Percentiles rank a stretch among this genome's conserved stretches.
Evolutionary conservation across 2,329 filamentous ascomycete species (phyloP).

Genomic region (Fusarium phyllophilum): DNA sequence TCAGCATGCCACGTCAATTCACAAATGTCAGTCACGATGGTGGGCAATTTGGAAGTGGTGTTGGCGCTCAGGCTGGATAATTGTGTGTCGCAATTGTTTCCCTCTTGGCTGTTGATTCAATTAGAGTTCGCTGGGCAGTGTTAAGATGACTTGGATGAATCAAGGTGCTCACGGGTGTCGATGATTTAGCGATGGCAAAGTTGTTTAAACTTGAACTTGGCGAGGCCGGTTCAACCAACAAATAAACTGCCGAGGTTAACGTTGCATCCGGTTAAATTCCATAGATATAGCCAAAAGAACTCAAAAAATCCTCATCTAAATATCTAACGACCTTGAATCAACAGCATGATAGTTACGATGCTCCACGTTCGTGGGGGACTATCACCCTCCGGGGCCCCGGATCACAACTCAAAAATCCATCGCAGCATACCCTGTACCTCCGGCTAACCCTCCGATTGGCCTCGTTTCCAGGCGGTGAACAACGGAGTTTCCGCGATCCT

Average conservation of each 20-base stretch:
- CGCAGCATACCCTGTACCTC: neutral
- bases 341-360: neutral
- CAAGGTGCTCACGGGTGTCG: too few species aligned
- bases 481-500: constrained; percentile 6
- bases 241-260: neutral
- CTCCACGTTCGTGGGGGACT: neutral
- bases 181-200: too few species aligned
- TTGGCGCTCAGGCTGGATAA: accelerated
- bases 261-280: too few species aligned
- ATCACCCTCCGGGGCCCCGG: neutral
- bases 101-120: accelerated
- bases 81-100: accelerated
- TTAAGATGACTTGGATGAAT: too few species aligned
- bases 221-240: accelerated
- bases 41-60: neutral
- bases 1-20: neutral
- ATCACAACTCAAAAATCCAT: neutral
- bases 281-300: neutral
- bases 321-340: neutral
- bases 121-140: too few species aligned
- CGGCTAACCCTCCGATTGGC: neutral
- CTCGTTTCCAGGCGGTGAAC: neutral
- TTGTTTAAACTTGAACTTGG: neutral
- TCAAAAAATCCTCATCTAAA: accelerated
- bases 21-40: too few species aligned